Percentiles rank a stretch among this genome's conserved stretches.
Conservation (phyloP, 805 yeast species). For the Nakazawaea populi region DNA sequence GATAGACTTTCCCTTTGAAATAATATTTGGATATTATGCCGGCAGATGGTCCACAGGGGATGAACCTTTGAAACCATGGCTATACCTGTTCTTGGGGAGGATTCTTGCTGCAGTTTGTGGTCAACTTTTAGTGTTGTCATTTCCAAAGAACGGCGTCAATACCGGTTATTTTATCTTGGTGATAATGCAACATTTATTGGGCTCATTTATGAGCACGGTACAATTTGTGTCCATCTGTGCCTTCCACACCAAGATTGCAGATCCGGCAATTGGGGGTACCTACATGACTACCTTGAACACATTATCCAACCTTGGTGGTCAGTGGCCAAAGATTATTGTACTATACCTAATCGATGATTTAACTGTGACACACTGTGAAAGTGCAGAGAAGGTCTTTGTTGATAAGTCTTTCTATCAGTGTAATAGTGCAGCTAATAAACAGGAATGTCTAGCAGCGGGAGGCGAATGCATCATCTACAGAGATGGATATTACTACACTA, state of each 20-base stretch:
- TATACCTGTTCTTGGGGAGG: constrained; percentile 80
- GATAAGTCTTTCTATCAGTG: constrained; percentile 23
- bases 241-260: constrained; percentile 93
- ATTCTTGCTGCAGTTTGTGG: constrained; percentile 71
- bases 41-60: constrained; percentile 89
- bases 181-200: constrained; percentile 74
- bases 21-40: constrained; percentile 90
- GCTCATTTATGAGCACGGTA: constrained; percentile 90
- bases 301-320: constrained; percentile 89
- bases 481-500: constrained; percentile 86
- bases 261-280: constrained; percentile 94
- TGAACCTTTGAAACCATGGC: constrained; percentile 82
- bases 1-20: constrained; percentile 94
- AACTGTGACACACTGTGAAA: constrained; percentile 55
- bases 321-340: constrained; percentile 91
- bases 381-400: constrained; percentile 12
- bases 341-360: constrained; percentile 75
- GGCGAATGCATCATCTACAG: constrained; percentile 50
- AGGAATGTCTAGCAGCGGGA: constrained; percentile 42
- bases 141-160: constrained; percentile 56
- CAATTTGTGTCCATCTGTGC: constrained; percentile 94
- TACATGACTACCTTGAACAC: constrained; percentile 97
- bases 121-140: constrained; percentile 61
- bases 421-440: constrained; percentile 29
- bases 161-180: constrained; percentile 59